phyloP scores from a whole-genome alignment of 192 early-diverging fungal species.

The Coemansia sp. region DNA sequence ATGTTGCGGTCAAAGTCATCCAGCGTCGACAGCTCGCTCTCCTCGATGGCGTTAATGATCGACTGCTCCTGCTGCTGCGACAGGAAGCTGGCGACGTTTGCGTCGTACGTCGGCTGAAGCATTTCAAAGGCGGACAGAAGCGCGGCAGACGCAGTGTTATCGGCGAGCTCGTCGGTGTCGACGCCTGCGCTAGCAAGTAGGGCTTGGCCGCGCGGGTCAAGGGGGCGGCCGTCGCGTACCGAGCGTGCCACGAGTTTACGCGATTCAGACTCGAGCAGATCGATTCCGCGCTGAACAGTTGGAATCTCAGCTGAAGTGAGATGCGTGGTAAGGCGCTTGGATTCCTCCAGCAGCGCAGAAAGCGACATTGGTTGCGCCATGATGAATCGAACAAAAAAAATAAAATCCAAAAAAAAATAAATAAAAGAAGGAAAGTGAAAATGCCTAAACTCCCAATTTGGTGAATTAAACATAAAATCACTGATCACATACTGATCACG shows the following conservation, averaged over 20 bases:
- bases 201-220: constrained; percentile 58
- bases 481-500: not conserved
- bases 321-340: constrained; percentile 72
- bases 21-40: constrained; percentile 60
- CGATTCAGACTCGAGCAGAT: constrained; percentile 86
- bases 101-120: constrained; percentile 72
- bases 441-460: too few species aligned
- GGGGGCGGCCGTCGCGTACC: constrained; percentile 29
- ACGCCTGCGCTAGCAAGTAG: constrained; percentile 79
- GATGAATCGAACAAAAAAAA: not conserved
- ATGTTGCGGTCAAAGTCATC: constrained; percentile 67
- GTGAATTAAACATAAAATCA: not conserved
- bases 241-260: constrained; percentile 64
- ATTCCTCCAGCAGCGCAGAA: constrained; percentile 67
- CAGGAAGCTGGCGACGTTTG: constrained; percentile 81
- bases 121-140: constrained; percentile 73
- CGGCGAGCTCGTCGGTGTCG: constrained; percentile 70
- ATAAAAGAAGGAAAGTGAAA: constrained; percentile 6
- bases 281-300: constrained; percentile 78
- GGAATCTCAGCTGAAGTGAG: constrained; percentile 68
- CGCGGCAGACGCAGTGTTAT: constrained; percentile 64
- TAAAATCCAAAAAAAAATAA: constrained; percentile 8
- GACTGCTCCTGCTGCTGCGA: constrained; percentile 72
- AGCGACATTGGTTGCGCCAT: constrained; percentile 22
- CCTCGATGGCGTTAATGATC: constrained; percentile 74